These are phyloP conservation scores for Macrophomina pseudophaseolina DNA, from an alignment of 2,329 filamentous ascomycete species.

Conservation along the genomic window DNA sequence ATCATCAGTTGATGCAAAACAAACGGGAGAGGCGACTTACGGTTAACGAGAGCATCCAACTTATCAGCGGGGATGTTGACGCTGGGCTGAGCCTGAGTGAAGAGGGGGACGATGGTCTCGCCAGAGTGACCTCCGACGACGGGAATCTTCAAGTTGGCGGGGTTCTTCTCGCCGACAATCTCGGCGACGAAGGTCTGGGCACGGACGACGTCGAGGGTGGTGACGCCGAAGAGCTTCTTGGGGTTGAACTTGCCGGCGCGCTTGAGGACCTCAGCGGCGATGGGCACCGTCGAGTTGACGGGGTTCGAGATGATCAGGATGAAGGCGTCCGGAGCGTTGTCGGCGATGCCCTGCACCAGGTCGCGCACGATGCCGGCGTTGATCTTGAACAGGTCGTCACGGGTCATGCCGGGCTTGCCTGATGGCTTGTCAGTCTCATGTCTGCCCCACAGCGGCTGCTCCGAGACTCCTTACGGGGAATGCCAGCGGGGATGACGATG, in stretches of 20 bases:
- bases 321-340: constrained; percentile 90
- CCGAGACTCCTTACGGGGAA: constrained; percentile 74
- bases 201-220: constrained; percentile 96
- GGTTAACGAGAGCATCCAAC: constrained; percentile 87
- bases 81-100: constrained; percentile 84
- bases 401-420: constrained; percentile 99
- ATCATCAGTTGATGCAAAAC: constrained; percentile 26
- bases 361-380: constrained; percentile 98
- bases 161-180: constrained; percentile 80
- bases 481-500: constrained; percentile 95
- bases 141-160: constrained; percentile 81
- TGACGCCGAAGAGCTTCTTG: constrained; percentile 96
- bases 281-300: constrained; percentile 98
- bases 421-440: constrained; percentile 24
- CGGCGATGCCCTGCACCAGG: constrained; percentile 84
- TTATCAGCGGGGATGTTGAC: constrained; percentile 86
- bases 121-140: constrained; percentile 97
- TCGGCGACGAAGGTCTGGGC: constrained; percentile 95
- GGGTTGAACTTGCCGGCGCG: constrained; percentile 90
- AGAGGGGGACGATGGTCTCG: constrained; percentile 96
- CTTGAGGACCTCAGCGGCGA: constrained; percentile 97
- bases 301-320: constrained; percentile 98
- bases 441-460: not conserved
- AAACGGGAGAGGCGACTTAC: constrained; percentile 51
- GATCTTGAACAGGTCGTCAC: constrained; percentile 99